phyloP scores from a whole-genome alignment of 495 filamentous ascomycete genomes.

The Aspergillus sparsus region DNA sequence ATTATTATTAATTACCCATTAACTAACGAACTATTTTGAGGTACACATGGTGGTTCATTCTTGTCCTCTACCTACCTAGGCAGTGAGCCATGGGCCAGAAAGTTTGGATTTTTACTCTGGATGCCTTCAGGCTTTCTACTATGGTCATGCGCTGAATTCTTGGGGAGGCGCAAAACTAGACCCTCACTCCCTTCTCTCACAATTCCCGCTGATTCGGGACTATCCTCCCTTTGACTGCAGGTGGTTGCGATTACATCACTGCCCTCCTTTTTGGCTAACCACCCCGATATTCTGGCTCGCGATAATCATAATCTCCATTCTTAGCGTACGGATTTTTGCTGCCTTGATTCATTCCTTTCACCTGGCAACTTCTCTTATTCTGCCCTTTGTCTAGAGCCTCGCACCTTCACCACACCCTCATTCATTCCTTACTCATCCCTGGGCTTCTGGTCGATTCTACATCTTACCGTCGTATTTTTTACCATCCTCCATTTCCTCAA shows the following conservation, averaged over 20 bases:
- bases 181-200: too few relatives aligned
- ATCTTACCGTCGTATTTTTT: conserved; percentile 7
- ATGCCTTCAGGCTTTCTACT: too few relatives aligned
- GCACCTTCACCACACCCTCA: background rate
- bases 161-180: too few relatives aligned
- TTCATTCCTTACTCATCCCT: conserved; percentile 6
- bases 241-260: conserved; percentile 19
- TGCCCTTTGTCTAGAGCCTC: background rate
- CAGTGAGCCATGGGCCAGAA: too few relatives aligned
- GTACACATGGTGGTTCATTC: too few relatives aligned
- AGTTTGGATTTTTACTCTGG: too few relatives aligned
- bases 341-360: background rate
- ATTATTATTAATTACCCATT: background rate
- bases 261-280: conserved; percentile 1
- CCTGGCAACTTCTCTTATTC: background rate
- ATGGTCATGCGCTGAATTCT: too few relatives aligned
- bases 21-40: background rate
- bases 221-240: background rate
- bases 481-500: conserved; percentile 20
- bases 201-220: background rate
- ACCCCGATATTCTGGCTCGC: conserved; percentile 12
- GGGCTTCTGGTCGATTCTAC: conserved; percentile 7
- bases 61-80: too few relatives aligned
- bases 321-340: background rate
- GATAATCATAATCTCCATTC: conserved; percentile 8